These are phyloP conservation scores for Vitis hybrid DNA, from an alignment of 177 flowering plant genomes.

Conservation along the genomic window DNA sequence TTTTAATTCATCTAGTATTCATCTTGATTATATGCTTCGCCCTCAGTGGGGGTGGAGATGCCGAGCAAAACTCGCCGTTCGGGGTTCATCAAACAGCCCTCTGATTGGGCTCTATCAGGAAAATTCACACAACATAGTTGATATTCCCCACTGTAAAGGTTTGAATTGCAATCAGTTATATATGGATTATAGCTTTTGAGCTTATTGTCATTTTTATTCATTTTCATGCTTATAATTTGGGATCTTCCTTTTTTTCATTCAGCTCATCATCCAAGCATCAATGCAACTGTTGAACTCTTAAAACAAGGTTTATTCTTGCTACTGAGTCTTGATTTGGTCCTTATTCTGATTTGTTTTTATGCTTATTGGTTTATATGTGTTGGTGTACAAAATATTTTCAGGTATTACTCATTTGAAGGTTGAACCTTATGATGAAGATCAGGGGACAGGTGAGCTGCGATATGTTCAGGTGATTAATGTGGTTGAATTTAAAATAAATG, in stretches of 20 bases:
- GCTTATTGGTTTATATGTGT: background rate
- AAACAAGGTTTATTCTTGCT: constrained; percentile 45
- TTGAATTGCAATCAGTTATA: background rate
- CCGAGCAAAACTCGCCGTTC: constrained; percentile 90
- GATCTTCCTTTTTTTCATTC: constrained; percentile 16
- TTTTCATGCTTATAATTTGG: background rate
- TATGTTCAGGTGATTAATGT: constrained; percentile 71
- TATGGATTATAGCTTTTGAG: background rate
- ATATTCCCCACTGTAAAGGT: constrained; percentile 92
- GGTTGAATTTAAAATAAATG: background rate
- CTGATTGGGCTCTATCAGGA: constrained; percentile 83
- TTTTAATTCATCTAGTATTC: background rate
- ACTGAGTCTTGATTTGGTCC: background rate
- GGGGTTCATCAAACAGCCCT: constrained; percentile 74
- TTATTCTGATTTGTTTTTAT: background rate
- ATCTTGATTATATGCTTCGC: background rate
- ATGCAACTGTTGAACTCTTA: constrained; percentile 78
- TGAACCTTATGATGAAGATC: constrained; percentile 86
- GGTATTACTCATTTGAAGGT: constrained; percentile 64
- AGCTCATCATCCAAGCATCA: constrained; percentile 98
- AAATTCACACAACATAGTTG: constrained; percentile 82
- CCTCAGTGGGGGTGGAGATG: constrained; percentile 92
- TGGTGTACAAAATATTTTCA: constrained; percentile 14
- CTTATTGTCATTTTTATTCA: background rate
- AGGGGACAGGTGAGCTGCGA: constrained; percentile 75